Evolutionary conservation across 2,329 filamentous ascomycete species (phyloP), one percentile per base, ranked within the genome.

Genomic region (Pestalotiopsis sp.): DNA sequence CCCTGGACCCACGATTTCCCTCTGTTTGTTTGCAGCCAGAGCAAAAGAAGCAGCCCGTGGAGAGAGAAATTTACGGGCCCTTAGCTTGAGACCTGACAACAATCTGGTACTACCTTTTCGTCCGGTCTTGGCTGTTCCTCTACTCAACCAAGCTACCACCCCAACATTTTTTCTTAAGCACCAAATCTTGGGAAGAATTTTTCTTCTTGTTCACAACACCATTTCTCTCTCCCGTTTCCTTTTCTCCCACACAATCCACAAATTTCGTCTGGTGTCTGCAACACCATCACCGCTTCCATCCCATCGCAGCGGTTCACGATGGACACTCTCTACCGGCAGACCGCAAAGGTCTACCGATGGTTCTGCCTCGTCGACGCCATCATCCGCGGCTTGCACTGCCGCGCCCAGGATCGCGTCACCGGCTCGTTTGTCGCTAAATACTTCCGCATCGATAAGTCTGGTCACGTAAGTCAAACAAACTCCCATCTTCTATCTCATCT

Each of bases 381-480:
- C 52, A 31, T 63, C 11, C 64, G 69, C 65, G 71, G 68, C 62
- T 73, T 71, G 62, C 17, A 77, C 7, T 67, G 67, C 20, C 20
- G 39, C 23, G 9, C 78, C 61, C 78, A 79, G n/a, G 72, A 76
- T 12, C 71, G 70, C 36, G 74, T 79, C 66, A 80, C 78, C 45
- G 41, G 65, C 36, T 82, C 81, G 1, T 82, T 80, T 0, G 82
- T 89, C 72, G 87, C 87, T 69, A 82, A 82, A 69, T 84, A 87
- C 71, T 92, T 92, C 77, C 86, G 87, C 67, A 84, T 92, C 17
- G 88, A 90, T 71, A 88, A 88, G 64, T 90, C 85, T 65, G 89
- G 89, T 73, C 89, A 91, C 83, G 88, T 90, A 82, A 79, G 86
- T 82, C n/a, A 38, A 20, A 36, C 31, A 36, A 36, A 63, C n/a